Base-by-base conservation (phyloP, 2,329 filamentous ascomycete genomes). In the Cercospora zeina region DNA sequence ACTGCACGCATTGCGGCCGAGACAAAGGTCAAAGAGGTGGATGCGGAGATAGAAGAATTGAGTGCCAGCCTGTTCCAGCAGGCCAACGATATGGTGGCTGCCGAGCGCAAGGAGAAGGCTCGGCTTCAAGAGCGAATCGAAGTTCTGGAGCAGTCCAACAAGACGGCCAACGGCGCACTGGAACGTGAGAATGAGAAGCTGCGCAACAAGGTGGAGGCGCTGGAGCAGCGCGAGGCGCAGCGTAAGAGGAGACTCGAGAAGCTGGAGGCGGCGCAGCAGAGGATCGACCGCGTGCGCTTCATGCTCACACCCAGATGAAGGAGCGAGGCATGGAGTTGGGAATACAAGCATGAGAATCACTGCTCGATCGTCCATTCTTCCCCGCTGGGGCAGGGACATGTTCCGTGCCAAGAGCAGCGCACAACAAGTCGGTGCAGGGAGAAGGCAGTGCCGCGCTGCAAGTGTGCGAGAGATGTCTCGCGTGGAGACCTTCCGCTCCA, bases 21-120 rank as follows among this genome's bases (percentile, higher is more conserved):
- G 77, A 83, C 83, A 54, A 83, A 85, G 65, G 79, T 91, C 19
- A 82, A 81, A 66, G 83, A 86, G 54, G 88, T 89, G 55, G 87
- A 85, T 70, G 81, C 79, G 11, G 90, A 95, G 78, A 83, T 93
- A 19, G 90, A 93, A 76, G 90, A 95, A 77, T 79, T 95, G 66
- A 90, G 85, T 71, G 88, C 85, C 19, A 84, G 83, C 55, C 78
- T 95, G 58, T 95, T 95, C 74, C 87, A 90, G 77, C 87, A 93
- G 78, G 90, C 90, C 56, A 95, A 95, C 74, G 87, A 92, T 77
- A 95, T 95, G 90, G 90, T 95, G 19, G 89, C 90, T 1, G 81
- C 83, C 16, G 90, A 95, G 79, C 80, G 90, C 47, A 83, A 85
- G 61, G 88, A 88, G 42, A 80, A 89, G 61, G 89, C 89, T 3